A percentile compares a stretch with the other conserved stretches of the same genome.
These are phyloP conservation scores for Hura crepitans DNA, from an alignment of 441 rosid species.

Conservation along the genomic window DNA sequence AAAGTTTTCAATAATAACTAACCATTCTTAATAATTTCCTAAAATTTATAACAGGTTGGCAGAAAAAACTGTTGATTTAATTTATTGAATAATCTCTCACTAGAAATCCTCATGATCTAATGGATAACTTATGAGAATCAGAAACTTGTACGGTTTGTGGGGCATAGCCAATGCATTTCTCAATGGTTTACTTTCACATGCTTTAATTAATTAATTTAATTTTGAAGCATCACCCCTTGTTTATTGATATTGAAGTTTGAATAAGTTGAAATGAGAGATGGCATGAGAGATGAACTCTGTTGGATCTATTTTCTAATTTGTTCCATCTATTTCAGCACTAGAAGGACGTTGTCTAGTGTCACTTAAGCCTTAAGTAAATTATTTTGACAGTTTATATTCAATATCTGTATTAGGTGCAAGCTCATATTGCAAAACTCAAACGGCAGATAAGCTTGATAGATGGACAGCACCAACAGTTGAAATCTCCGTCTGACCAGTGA, in stretches of 20 bases:
- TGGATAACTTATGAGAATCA: too few species aligned
- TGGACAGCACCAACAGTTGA: conserved; percentile 63
- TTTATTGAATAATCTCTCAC: too few species aligned
- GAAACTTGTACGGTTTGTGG: too few species aligned
- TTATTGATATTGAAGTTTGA: too few species aligned
- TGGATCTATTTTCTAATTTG: neutral
- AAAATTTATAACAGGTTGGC: too few species aligned
- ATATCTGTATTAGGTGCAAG: conserved; percentile 62
- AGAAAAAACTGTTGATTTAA: too few species aligned
- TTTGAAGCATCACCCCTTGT: neutral
- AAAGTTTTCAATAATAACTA: too few species aligned
- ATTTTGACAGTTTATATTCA: conserved; percentile 25
- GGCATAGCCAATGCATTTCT: too few species aligned
- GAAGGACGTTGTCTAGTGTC: neutral
- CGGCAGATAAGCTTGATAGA: conserved; percentile 61
- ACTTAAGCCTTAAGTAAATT: conserved; percentile 16
- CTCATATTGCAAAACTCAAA: conserved; percentile 68
- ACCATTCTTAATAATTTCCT: too few species aligned
- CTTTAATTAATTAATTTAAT: neutral
- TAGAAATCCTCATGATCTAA: too few species aligned
- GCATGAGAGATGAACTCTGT: neutral
- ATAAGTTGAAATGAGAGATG: conserved; percentile 14
- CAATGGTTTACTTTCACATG: too few species aligned
- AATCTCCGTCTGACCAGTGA: conserved; percentile 53
- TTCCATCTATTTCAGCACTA: conserved; percentile 5